Base-by-base conservation (phyloP, 208 protist species). In the Wallacemonas sp. region DNA sequence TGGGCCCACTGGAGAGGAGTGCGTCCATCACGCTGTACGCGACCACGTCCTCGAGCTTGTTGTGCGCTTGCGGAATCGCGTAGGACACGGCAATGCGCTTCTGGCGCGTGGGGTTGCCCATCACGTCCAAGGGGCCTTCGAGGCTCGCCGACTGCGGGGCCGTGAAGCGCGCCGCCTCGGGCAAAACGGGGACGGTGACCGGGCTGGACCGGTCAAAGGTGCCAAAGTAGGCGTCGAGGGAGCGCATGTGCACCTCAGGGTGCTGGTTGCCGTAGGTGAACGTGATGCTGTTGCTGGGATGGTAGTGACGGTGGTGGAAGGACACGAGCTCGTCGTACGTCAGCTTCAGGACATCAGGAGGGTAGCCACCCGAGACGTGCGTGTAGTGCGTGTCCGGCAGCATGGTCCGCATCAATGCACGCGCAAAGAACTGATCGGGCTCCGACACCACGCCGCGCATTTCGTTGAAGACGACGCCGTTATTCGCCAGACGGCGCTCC, bases 391-490 rank as follows among this genome's bases (percentile, higher is more conserved):
- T 97, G 8, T 77, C 67, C 3, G 94, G 94, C 28, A 97, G 82
- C 77, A 95, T 87, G 22, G 57, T 65, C 44, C 83, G 72, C 81
- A 97, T 87, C 22, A 94, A 59, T 11, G 65, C 70, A 4, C 78
- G 78, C 57, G 76, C 78, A 36, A 95, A 97, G 75, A 89, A 82
- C 57, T 90, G 81, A 57, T 67, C 75, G 10, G 91, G 89, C 49
- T 98, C 89, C 28, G 86, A 87, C 22, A 97, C 88, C 11, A 96
- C 93, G 0, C 93, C 95, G 57, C 94, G 90, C 95, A 98, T 98
- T 67, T 98, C 95, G 66, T 98, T 97, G 77, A 86, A 98, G 7
- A 98, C 95, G 11, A 98, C 93, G 4, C 95, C 95, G 76, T 98
- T 97, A 68, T 94, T 73, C 8, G 82, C 64, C 46, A 95, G 76